Evolutionary conservation across 2,329 filamentous ascomycete genomes (phyloP).

Genomic region (Monascus ruber): DNA sequence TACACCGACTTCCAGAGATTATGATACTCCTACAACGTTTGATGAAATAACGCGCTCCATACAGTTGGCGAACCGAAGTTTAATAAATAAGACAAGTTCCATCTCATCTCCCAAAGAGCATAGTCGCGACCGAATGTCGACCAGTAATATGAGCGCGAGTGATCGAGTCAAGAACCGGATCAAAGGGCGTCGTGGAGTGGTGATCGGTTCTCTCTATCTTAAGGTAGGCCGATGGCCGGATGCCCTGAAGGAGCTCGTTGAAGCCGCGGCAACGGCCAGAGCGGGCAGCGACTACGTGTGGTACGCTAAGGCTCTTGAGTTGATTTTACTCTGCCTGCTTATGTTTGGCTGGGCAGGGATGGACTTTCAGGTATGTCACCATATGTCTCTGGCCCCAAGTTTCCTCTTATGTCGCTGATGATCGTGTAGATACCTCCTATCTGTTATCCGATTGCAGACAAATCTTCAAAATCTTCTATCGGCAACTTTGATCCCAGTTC

Average conservation of each 20-base stretch:
- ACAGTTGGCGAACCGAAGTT: slow-evolving; percentile 25
- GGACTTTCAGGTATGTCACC: slow-evolving; percentile 50
- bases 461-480: slow-evolving; percentile 34
- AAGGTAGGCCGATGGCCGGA: slow-evolving; percentile 84
- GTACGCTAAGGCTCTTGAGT: slow-evolving; percentile 90
- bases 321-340: slow-evolving; percentile 69
- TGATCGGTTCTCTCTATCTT: slow-evolving; percentile 76
- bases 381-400: neutral
- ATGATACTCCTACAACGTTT: slow-evolving; percentile 43
- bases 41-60: slow-evolving; percentile 40
- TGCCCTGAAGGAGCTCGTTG: slow-evolving; percentile 69
- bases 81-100: slow-evolving; percentile 24
- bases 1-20: slow-evolving; percentile 24
- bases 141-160: slow-evolving; percentile 61
- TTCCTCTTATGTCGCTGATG: slow-evolving; percentile 3
- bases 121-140: slow-evolving; percentile 51
- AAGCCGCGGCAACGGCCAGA: slow-evolving; percentile 66
- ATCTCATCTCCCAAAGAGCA: slow-evolving; percentile 37
- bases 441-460: slow-evolving; percentile 41
- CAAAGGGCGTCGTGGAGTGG: slow-evolving; percentile 64
- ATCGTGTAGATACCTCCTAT: slow-evolving; percentile 40
- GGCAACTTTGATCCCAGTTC: slow-evolving; percentile 27
- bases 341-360: slow-evolving; percentile 74
- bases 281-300: slow-evolving; percentile 85
- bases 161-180: slow-evolving; percentile 72